Evolutionary conservation across 495 filamentous ascomycete genomes (phyloP), one percentile per base, ranked within the genome.

Genomic region (Penicillium lividum): DNA sequence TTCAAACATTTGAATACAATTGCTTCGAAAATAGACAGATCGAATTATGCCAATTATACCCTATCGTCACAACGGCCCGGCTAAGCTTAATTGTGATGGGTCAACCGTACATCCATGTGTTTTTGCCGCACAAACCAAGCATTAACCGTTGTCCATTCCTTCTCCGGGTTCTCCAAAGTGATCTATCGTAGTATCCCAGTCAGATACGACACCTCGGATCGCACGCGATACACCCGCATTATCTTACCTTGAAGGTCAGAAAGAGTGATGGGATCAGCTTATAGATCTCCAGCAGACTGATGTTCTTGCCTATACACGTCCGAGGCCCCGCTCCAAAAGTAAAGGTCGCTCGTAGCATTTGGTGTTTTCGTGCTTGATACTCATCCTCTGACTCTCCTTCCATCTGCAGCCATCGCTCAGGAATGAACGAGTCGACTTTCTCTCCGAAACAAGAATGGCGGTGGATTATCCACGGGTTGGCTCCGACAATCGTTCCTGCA

Each of bases 261-360:
- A 92, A 65, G 60, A 92, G 76, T 47, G 78, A 86, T 49, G 89
- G 89, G 29, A 92, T 83, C 55, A 92, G 66, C 76, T 93, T 93
- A 58, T 90, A 89, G 29, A 92, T 86, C 79, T 93, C 90, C 68
- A 92, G 53, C 68, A 90, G 63, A 49, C 81, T 83, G 53, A 92
- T 90, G 61, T 92, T 91, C 82, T 82, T 82, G 4, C 88, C 88
- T 31, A 89, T 84, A 65, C 88, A 91, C 0, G 82, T 82, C 48
- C 87, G 67, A 4, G 74, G 71, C 3, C 88, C 88, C 3, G 80
- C 82, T 2, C 87, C 87, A 75, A 88, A 90, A 30, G 68, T 74
- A 49, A 67, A 62, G 4, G 59, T 64, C 9, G 64, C 62, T 29
- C 64, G 47, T 7, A 61, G 29, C 64, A 67, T 67, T 38, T 64